Evolutionary conservation across 2,329 filamentous ascomycete species (phyloP), one percentile per base, ranked within the genome.

Genomic region (Pseudopyricularia javanii): DNA sequence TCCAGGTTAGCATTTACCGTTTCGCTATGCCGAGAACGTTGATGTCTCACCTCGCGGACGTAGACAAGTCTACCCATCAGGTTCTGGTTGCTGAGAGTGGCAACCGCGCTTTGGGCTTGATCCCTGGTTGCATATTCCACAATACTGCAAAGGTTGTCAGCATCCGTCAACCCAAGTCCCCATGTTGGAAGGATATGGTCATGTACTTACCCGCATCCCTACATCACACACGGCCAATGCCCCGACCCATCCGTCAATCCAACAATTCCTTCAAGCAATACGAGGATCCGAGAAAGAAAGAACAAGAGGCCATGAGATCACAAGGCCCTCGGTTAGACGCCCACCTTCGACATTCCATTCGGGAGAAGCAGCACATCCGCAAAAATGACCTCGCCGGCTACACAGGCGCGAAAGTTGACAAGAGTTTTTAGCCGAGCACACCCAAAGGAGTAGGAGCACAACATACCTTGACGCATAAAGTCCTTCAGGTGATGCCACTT

Each of bases 291-390:
- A 49, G 12, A 49, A n/a, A 66, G 66, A 43, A 52, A 47, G 33
- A 54, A 48, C 66, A 70, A 74, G 70, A 72, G 62, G 64, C 66
- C 71, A 74, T 74, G 72, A 70, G 79, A 43, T n/a, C 76, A 83
- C 74, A 78, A 78, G 82, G 86, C 87, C 88, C 34, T 32, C 47
- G n/a, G 28, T 51, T 87, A 86, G 80, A 85, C 83, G 90, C 88
- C 89, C 91, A 97, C 91, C 91, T 98, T 98, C 88, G 91, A 97
- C 93, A 98, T 98, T 91, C 93, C 93, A 82, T 98, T 98, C 68
- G 93, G 93, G 85, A 98, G 90, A 73, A 95, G 80, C 74, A 98
- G 85, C 69, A 98, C 93, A 81, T 98, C 93, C 78, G 93, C 93
- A 77, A 95, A 98, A 76, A 97, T 83, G 71, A 98, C 93, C 74